Conservation (phyloP, 768 basidiomycete species). For the Mycena latifolia region DNA sequence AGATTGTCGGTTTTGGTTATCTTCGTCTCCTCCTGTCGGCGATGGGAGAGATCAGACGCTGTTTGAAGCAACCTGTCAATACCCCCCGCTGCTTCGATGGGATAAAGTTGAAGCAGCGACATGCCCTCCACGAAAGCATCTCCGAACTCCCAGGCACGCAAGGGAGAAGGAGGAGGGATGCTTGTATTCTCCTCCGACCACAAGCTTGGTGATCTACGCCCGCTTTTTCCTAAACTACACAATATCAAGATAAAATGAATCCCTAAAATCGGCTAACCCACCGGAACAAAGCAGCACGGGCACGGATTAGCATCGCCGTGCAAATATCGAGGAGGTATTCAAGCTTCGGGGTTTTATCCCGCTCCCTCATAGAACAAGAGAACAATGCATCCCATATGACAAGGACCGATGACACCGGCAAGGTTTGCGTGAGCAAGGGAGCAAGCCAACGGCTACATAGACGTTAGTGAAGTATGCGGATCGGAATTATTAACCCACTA, state of each 20-base stretch:
- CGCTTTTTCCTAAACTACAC: constrained; percentile 65
- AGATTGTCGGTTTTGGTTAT: constrained; percentile 46
- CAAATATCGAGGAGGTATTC: constrained; percentile 80
- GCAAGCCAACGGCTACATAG: constrained; percentile 77
- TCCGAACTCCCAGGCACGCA: constrained; percentile 63
- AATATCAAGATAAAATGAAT: constrained; percentile 12
- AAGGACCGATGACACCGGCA: constrained; percentile 72
- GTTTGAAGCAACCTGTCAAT: constrained; percentile 79
- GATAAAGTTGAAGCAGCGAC: constrained; percentile 73
- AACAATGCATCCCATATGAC: constrained; percentile 82
- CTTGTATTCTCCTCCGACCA: constrained; percentile 63
- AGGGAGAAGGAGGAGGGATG: constrained; percentile 55
- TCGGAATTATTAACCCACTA: constrained; percentile 62
- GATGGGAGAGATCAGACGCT: constrained; percentile 69
- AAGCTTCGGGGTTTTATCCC: constrained; percentile 70
- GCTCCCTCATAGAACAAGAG: constrained; percentile 66
- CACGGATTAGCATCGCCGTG: constrained; percentile 74
- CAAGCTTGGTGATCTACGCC: constrained; percentile 57
- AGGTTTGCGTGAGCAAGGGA: constrained; percentile 76
- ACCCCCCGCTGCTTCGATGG: constrained; percentile 74
- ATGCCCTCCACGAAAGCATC: constrained; percentile 79
- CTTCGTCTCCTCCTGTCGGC: constrained; percentile 57
- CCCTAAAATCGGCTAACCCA: constrained; percentile 43
- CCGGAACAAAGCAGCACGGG: constrained; percentile 67
- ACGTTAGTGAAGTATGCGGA: neutral